phyloP scores from a whole-genome alignment of 495 filamentous ascomycete genomes.

The Glutinoglossum americanum region DNA sequence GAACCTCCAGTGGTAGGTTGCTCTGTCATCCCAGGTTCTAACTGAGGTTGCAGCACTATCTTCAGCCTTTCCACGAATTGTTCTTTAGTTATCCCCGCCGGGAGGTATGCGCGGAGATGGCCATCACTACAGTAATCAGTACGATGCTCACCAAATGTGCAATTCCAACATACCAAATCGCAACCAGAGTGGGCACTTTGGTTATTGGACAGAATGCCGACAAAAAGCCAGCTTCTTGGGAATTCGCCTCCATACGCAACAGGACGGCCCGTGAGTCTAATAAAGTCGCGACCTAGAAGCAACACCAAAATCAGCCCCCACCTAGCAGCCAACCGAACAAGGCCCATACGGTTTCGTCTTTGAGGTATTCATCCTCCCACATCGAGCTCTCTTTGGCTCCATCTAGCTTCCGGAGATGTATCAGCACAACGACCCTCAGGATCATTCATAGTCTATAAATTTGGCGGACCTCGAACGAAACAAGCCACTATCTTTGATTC shows the following conservation, averaged over 20 bases:
- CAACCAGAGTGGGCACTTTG: constrained; percentile 48
- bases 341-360: constrained; percentile 30
- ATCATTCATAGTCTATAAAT: not conserved
- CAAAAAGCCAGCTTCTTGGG: constrained; percentile 59
- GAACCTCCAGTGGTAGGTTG: not conserved
- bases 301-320: constrained; percentile 15
- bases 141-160: not conserved
- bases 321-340: constrained; percentile 1
- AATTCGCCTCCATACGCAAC: constrained; percentile 45
- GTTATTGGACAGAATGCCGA: constrained; percentile 58
- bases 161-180: constrained; percentile 39
- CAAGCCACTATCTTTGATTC: constrained; percentile 43
- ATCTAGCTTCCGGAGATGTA: constrained; percentile 24
- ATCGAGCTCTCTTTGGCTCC: constrained; percentile 34
- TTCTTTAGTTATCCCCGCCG: constrained; percentile 11
- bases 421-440: not conserved
- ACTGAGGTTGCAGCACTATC: constrained; percentile 2
- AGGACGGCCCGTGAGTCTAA: constrained; percentile 38
- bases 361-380: constrained; percentile 63
- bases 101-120: constrained; percentile 11
- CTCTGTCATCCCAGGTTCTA: not conserved
- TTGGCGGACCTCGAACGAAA: constrained; percentile 36
- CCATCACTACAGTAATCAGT: constrained; percentile 12
- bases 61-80: constrained; percentile 11
- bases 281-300: constrained; percentile 20